Evolutionary conservation across 192 early-diverging fungal species (phyloP), one percentile per base, ranked within the genome.

Genomic region (Rhizoclosmatium sp.): DNA sequence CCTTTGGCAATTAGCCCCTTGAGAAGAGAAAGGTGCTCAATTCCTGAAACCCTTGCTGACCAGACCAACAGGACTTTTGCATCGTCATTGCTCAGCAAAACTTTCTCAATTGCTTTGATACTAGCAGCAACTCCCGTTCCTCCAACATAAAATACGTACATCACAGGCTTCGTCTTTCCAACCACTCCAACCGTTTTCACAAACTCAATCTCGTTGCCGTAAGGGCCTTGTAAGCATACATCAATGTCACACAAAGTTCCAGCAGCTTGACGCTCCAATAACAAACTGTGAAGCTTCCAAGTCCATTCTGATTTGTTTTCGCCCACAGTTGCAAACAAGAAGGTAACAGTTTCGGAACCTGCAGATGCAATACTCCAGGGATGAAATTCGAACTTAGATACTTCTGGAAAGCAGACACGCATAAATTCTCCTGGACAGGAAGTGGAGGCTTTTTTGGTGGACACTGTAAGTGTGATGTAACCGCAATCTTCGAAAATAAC

Each of bases 361-460:
- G 60, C 16, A 14, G 42, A 31, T 12, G n/a, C n/a, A 45, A 80
- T 47, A 46, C 76, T 80, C 23, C 58, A 81, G 2, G 80, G 80
- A 56, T 81, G 80, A 23, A 41, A 81, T 69, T 81, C 80, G n/a
- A 69, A 16, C 3, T 39, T 23, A 45, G 64, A 47, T 23, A 81
- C 56, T 10, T 9, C 16, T 12, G 75, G 74, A 0, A 80, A 9
- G 49, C 40, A 16, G 21, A 81, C 65, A 41, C 78, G 75, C 59
- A 80, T 64, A 31, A 58, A 81, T 58, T 81, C 61, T 21, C 80
- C 80, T 12, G 61, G 46, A 9, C 16, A 2, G 12, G 68, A 23
- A 31, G 14, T 7, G 47, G 41, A 5, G 14, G 68, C 68, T 47
- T 41, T 12, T 5, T 7, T 69, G 12, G 68, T 69, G 31, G 68